Evolutionary conservation across 1,139 yeast species (phyloP).

Genomic region (Arxiozyma slooffiae): DNA sequence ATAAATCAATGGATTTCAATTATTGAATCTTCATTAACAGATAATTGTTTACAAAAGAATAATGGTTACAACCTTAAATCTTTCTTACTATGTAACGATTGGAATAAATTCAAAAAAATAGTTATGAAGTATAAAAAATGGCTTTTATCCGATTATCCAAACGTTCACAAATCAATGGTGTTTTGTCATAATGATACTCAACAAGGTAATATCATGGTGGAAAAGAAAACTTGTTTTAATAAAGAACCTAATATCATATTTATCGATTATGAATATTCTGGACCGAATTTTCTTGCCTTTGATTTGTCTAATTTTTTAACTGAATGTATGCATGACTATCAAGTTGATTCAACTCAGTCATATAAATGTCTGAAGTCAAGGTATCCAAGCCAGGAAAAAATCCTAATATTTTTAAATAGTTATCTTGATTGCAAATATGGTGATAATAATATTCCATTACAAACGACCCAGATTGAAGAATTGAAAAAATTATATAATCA

Average conservation of each 20-base stretch:
- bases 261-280: constrained; percentile 92
- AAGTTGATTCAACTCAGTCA: constrained; percentile 37
- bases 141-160: no score
- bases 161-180: no score
- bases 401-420: constrained; percentile 56
- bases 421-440: constrained; percentile 38
- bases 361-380: constrained; percentile 45
- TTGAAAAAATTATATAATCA: constrained; percentile 53
- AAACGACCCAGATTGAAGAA: constrained; percentile 36
- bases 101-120: no score
- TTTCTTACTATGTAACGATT: no score
- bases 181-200: constrained; percentile 95
- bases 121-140: no score
- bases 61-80: no score
- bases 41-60: no score
- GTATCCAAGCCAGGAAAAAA: constrained; percentile 56
- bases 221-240: constrained; percentile 31
- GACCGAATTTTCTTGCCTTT: constrained; percentile 76
- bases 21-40: no score
- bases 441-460: constrained; percentile 8
- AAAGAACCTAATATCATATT: constrained; percentile 68
- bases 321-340: constrained; percentile 95
- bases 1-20: constrained; percentile 62
- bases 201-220: constrained; percentile 72
- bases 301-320: constrained; percentile 91